These are phyloP conservation scores for Puccinia triticina DNA, from an alignment of 1,284 basidiomycete species.

Conservation along the genomic window DNA sequence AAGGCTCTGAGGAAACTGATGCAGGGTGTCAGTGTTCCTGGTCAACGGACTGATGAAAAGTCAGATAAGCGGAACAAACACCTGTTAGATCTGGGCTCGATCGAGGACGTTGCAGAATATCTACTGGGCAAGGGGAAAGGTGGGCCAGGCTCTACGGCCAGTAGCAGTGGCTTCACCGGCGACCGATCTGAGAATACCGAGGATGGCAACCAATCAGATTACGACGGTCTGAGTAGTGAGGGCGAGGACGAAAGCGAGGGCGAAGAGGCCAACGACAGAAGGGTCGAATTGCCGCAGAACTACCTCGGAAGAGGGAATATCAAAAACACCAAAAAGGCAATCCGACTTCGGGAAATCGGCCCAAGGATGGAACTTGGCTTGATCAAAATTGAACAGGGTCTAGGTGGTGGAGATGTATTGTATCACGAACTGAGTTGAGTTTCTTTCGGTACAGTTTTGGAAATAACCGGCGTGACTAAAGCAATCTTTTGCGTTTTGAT, in stretches of 20 bases:
- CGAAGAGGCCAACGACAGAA: conserved; percentile 66
- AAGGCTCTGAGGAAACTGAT: conserved; percentile 86
- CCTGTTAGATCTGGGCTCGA: conserved; percentile 78
- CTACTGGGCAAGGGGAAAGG: conserved; percentile 74
- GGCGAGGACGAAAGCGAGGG: conserved; percentile 80
- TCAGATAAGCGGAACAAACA: conserved; percentile 59
- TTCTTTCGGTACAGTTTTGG: background rate
- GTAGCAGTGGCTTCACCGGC: conserved; percentile 61
- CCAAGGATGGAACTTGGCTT: conserved; percentile 90
- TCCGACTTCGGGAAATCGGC: conserved; percentile 89
- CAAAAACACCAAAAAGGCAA: conserved; percentile 84
- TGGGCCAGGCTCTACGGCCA: conserved; percentile 63
- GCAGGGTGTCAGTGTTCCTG: conserved; percentile 67
- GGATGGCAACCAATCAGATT: conserved; percentile 73
- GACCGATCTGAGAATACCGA: conserved; percentile 55
- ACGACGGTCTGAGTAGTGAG: conserved; percentile 64
- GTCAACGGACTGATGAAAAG: conserved; percentile 61
- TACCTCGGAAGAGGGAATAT: conserved; percentile 94
- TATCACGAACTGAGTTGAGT: conserved; percentile 81
- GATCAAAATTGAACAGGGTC: conserved; percentile 93
- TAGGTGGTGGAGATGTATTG: conserved; percentile 69
- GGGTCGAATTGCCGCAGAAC: conserved; percentile 80
- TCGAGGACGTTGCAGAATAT: conserved; percentile 95
- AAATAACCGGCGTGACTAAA: background rate
- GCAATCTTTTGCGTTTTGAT: conserved; percentile 10